These are phyloP conservation scores for Funneliformis geosporum DNA, from an alignment of 192 early-diverging fungal genomes.

Conservation along the genomic window DNA sequence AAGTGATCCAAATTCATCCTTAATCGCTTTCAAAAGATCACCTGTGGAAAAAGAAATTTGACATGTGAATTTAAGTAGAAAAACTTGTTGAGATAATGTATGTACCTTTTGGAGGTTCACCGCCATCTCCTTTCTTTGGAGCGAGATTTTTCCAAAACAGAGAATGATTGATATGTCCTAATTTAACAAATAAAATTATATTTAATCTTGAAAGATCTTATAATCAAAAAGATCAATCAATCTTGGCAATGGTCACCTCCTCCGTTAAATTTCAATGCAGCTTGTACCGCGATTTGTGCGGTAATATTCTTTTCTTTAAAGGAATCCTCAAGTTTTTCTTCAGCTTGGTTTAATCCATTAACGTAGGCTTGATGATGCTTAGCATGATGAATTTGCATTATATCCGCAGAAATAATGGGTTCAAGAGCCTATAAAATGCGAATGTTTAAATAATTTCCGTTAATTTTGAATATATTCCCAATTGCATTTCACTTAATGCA, in stretches of 20 bases:
- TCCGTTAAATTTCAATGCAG: conserved; percentile 87
- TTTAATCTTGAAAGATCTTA: too few relatives aligned
- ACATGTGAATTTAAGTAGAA: neutral
- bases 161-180: conserved; percentile 83
- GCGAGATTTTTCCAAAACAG: conserved; percentile 96
- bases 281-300: conserved; percentile 76
- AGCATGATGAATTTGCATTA: conserved; percentile 91
- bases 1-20: conserved; percentile 80
- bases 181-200: neutral
- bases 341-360: conserved; percentile 82
- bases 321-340: conserved; percentile 83
- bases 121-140: conserved; percentile 77
- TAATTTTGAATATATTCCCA: too few relatives aligned
- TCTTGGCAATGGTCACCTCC: conserved; percentile 65
- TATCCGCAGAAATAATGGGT: conserved; percentile 90
- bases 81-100: conserved; percentile 22
- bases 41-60: conserved; percentile 40
- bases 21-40: conserved; percentile 71
- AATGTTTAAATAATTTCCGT: too few relatives aligned
- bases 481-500: neutral
- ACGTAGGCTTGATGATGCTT: conserved; percentile 97
- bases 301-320: conserved; percentile 68
- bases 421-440: conserved; percentile 84
- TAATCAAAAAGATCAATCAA: conserved; percentile 14
- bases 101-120: conserved; percentile 66